Base-by-base conservation (phyloP, 805 yeast species). In the Sugiyamaella mastotermitis region DNA sequence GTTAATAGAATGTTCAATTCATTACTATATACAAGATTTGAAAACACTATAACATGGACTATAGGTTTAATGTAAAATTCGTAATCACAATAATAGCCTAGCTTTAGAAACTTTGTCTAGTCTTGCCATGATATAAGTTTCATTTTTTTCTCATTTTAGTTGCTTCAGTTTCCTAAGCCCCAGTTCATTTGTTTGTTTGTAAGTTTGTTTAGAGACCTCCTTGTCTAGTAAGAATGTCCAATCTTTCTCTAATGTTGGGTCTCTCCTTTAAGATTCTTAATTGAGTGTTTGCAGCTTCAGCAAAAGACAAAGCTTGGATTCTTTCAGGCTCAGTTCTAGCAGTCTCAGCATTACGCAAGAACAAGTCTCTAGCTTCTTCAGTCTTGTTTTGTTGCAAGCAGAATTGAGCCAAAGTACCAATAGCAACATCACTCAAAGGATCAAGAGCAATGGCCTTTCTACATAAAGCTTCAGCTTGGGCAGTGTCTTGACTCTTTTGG, bases 241-340 rank as follows among this genome's bases (percentile, higher is more conserved):
- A 45, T 21, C 54, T 46, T 36, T 49, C 49, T 27, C 56, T 51
- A 35, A 61, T 45, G 15, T 45, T 49, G 23, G 66, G 66, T 15
- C 59, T 50, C 43, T 61, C 64, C 21, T 35, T 38, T 37, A 50
- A 43, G 32, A 92, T 76, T 56, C 80, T 77, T 56, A 78, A 66
- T 71, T 92, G 98, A 66, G 87, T 77, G 61, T 83, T 83, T 35
- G 95, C 78, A 47, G 97, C 96, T 66, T 86, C 96, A 43, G 90
- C 88, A 53, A 84, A 83, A 14, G 92, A 80, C 46, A 86, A 79
- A 40, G 95, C 92, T 67, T 86, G 96, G 39, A 83, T 70, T 67
- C 85, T 83, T 66, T 90, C 97, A 43, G 81, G 86, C 36, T 76
- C 70, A 35, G 83, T 74, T 73, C 97, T 81, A 16, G 95, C 82